phyloP scores from a whole-genome alignment of 371 early-diverging fungal species.

The Syncephalastrum contaminatum region DNA sequence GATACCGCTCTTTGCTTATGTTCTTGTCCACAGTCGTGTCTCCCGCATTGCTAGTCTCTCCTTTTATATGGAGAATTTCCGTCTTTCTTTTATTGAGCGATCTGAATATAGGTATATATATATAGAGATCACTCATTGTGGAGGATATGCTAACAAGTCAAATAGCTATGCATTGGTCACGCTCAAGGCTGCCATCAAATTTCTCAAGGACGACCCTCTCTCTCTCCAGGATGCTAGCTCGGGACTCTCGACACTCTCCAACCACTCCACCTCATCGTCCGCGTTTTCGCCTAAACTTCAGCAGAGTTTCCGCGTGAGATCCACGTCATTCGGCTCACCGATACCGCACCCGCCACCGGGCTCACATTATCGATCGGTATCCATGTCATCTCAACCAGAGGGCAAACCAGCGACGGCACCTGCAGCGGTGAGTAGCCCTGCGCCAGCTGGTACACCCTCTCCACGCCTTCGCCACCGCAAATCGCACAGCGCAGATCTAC shows the following conservation, averaged over 20 bases:
- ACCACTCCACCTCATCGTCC: constrained; percentile 23
- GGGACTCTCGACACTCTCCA: constrained; percentile 21
- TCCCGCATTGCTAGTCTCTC: constrained; percentile 51
- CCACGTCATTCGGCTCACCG: constrained; percentile 35
- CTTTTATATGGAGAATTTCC: constrained; percentile 58
- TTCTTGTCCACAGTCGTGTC: constrained; percentile 51
- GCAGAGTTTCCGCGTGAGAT: constrained; percentile 19
- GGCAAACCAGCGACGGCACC: constrained; percentile 1
- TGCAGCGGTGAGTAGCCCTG: constrained; percentile 7
- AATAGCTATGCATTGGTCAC: constrained; percentile 53
- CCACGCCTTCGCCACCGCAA: constrained; percentile 36
- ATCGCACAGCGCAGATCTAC: constrained; percentile 44
- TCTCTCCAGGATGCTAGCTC: constrained; percentile 38
- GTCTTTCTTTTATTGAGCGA: constrained; percentile 48
- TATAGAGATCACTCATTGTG: too few relatives aligned
- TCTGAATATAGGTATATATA: constrained; percentile 47
- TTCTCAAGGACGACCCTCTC: constrained; percentile 57
- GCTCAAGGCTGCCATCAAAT: constrained; percentile 52
- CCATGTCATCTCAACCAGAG: constrained; percentile 17
- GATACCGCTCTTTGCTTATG: constrained; percentile 60
- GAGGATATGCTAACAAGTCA: too few relatives aligned
- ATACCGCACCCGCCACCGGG: constrained; percentile 8
- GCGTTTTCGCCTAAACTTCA: constrained; percentile 19
- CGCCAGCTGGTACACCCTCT: constrained; percentile 6
- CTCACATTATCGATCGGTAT: constrained; percentile 18